Evolutionary conservation across 345 rosid species (phyloP).

Genomic region (Pistacia integerrima): DNA sequence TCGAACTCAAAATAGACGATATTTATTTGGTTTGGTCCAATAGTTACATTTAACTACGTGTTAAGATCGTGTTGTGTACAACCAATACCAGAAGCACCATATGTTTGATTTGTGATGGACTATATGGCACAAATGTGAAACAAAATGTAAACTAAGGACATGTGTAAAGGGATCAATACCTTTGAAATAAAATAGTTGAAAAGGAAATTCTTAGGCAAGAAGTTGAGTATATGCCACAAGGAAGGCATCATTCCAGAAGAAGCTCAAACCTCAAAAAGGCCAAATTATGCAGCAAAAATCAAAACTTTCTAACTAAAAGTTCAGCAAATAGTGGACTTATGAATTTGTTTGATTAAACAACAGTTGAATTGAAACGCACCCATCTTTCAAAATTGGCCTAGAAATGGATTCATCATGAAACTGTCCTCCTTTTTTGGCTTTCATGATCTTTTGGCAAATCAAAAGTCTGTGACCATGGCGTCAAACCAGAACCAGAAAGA

Average conservation of each 20-base stretch:
- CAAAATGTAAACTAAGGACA: neutral
- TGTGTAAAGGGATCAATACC: constrained; percentile 20
- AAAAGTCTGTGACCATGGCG: constrained; percentile 40
- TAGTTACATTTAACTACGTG: neutral
- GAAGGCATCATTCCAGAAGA: constrained; percentile 16
- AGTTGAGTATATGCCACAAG: constrained; percentile 26
- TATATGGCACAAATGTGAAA: neutral
- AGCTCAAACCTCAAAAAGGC: neutral
- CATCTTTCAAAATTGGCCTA: neutral
- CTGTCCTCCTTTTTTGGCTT: neutral
- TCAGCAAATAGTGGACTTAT: too few relatives aligned
- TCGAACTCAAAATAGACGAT: too few relatives aligned
- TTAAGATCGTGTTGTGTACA: too few relatives aligned
- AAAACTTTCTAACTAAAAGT: neutral
- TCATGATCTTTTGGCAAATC: constrained; percentile 6
- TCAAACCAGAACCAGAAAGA: constrained; percentile 55
- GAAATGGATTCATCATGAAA: neutral
- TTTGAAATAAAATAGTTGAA: constrained; percentile 17
- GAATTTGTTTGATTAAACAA: neutral
- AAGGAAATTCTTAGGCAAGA: constrained; percentile 20
- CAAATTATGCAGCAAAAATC: neutral
- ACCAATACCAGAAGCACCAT: neutral
- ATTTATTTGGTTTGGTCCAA: too few relatives aligned
- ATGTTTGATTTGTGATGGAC: neutral
- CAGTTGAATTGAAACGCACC: neutral